Conservation (phyloP, 2,329 filamentous ascomycete genomes). For the Colletotrichum aenigma region DNA sequence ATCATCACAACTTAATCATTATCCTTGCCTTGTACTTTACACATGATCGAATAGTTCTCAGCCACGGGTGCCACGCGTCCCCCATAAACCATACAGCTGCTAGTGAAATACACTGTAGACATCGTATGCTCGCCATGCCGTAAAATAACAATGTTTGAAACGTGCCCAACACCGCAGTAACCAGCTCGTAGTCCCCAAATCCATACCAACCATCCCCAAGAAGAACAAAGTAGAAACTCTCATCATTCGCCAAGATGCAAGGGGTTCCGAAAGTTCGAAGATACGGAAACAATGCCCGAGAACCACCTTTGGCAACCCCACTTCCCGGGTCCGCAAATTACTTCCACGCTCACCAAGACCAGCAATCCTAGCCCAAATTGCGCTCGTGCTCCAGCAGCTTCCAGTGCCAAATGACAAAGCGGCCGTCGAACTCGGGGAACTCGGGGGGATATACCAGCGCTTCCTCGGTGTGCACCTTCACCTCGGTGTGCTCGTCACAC, state of each 20-base stretch:
- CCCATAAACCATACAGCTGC: background rate
- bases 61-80: background rate
- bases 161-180: background rate
- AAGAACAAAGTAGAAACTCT: background rate
- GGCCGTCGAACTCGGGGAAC: conserved; percentile 2
- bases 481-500: background rate
- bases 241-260: background rate
- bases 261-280: background rate
- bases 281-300: background rate
- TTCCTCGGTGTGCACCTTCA: background rate
- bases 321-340: background rate
- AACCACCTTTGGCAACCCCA: background rate
- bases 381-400: background rate
- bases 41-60: background rate
- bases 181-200: background rate
- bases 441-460: background rate
- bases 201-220: background rate
- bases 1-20: background rate
- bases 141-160: background rate
- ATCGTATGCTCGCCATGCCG: background rate
- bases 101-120: background rate
- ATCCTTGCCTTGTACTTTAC: background rate
- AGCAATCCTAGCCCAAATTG: background rate
- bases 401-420: conserved; percentile 14
- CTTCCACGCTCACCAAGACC: background rate